Percentiles rank a stretch among this genome's conserved stretches.
phyloP scores from a whole-genome alignment of 805 yeast species.

The Ogataea zsoltii region DNA sequence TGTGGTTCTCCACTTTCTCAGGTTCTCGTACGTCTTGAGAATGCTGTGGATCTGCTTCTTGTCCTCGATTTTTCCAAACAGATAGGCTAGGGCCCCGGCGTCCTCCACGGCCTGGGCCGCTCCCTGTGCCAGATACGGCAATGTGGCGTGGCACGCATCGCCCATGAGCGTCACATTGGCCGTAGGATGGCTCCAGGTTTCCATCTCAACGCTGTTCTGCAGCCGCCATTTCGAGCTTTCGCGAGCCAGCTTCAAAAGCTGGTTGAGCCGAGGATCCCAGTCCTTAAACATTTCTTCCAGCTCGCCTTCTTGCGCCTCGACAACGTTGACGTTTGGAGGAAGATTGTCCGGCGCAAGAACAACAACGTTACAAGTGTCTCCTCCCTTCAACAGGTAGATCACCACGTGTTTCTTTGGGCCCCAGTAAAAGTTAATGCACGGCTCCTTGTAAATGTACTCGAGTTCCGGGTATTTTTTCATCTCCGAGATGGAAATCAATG shows the following conservation, averaged over 20 bases:
- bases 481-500: conserved; percentile 15
- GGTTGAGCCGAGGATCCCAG: conserved; percentile 17
- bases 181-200: conserved; percentile 13
- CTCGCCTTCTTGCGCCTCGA: conserved; percentile 12
- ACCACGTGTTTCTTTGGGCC: conserved; percentile 21
- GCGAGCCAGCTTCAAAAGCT: conserved; percentile 9
- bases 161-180: conserved; percentile 18
- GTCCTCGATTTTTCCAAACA: conserved; percentile 15
- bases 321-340: conserved; percentile 12
- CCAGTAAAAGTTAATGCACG: conserved; percentile 19
- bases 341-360: conserved; percentile 20
- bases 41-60: conserved; percentile 10
- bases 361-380: conserved; percentile 20
- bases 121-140: conserved; percentile 22
- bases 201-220: conserved; percentile 15
- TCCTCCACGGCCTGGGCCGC: conserved; percentile 24
- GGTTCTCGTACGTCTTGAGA: conserved; percentile 10
- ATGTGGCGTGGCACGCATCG: conserved; percentile 21
- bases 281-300: conserved; percentile 13
- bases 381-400: conserved; percentile 19
- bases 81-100: conserved; percentile 17
- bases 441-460: conserved; percentile 16
- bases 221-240: conserved; percentile 17
- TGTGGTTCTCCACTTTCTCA: conserved; percentile 18
- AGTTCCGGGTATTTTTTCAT: conserved; percentile 17